phyloP scores from a whole-genome alignment of 2,329 filamentous ascomycete genomes.

The Clarireedia monteithiana region DNA sequence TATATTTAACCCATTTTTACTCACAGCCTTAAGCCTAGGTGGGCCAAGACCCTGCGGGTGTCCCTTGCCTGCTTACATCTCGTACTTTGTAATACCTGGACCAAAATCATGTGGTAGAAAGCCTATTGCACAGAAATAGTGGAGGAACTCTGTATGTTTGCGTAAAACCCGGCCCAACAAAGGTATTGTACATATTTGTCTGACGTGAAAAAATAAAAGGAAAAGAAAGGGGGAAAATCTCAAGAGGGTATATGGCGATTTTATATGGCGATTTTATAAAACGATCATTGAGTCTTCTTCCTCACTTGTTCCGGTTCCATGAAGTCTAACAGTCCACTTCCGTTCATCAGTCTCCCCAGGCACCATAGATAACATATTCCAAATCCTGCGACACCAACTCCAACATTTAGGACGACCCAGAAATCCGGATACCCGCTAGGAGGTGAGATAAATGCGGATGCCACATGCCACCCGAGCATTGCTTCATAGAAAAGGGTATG shows the following conservation, averaged over 20 bases:
- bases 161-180: neutral
- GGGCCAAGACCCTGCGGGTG: neutral
- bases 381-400: constrained; percentile 79
- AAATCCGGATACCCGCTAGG: constrained; percentile 79
- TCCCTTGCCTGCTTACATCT: constrained; percentile 3
- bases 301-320: constrained; percentile 19
- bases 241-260: neutral
- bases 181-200: neutral
- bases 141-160: neutral
- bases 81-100: constrained; percentile 3
- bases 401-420: constrained; percentile 88
- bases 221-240: constrained; percentile 4
- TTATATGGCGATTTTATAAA: constrained; percentile 23
- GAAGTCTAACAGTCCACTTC: constrained; percentile 37
- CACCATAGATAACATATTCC: constrained; percentile 89
- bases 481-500: constrained; percentile 69
- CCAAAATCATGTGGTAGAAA: no score
- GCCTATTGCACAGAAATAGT: neutral
- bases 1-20: neutral
- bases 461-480: constrained; percentile 76
- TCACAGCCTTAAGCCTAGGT: constrained; percentile 3
- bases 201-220: neutral
- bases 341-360: constrained; percentile 54
- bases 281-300: constrained; percentile 19
- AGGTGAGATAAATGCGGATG: constrained; percentile 60